A percentile compares a stretch with the other conserved stretches of the same genome.
These are phyloP conservation scores for Hymenoscyphus infarciens DNA, from an alignment of 2,329 filamentous ascomycete genomes.

Conservation along the genomic window DNA sequence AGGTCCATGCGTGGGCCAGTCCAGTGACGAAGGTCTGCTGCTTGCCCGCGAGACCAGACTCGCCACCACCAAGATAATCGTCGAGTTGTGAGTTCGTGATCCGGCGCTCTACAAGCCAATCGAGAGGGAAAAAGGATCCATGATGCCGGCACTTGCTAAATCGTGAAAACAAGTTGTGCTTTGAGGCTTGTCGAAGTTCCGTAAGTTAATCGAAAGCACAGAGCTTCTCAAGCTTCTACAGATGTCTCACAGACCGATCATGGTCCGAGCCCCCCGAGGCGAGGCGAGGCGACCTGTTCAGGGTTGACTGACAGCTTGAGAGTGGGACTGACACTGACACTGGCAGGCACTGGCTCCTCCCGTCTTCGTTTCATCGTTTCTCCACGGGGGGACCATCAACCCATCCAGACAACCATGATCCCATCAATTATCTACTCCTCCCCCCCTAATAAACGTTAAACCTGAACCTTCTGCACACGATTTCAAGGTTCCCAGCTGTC, in stretches of 20 bases:
- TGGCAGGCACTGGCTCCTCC: not conserved
- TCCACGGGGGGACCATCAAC: not conserved
- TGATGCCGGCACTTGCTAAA: not conserved
- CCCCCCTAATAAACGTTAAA: no score
- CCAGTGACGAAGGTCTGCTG: not conserved
- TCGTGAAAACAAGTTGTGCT: not conserved
- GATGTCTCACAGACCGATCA: not conserved
- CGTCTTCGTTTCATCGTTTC: conserved; percentile 2
- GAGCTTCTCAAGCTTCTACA: not conserved
- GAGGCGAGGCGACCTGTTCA: not conserved
- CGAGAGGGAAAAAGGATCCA: not conserved
- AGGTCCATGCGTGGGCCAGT: not conserved
- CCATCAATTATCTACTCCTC: not conserved
- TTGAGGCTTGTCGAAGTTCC: no score
- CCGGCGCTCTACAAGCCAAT: not conserved
- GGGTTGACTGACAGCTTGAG: not conserved
- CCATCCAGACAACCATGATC: not conserved
- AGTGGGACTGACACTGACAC: not conserved
- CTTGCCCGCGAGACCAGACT: not conserved
- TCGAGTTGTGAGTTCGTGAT: no score
- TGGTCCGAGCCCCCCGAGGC: conserved; percentile 1
- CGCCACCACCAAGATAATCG: not conserved
- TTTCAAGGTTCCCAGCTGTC: no score
- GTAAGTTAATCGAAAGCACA: conserved; percentile 3
- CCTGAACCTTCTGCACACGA: no score